These are phyloP conservation scores for Vanrija pseudolonga DNA, from an alignment of 1,284 basidiomycete species.

Conservation along the genomic window DNA sequence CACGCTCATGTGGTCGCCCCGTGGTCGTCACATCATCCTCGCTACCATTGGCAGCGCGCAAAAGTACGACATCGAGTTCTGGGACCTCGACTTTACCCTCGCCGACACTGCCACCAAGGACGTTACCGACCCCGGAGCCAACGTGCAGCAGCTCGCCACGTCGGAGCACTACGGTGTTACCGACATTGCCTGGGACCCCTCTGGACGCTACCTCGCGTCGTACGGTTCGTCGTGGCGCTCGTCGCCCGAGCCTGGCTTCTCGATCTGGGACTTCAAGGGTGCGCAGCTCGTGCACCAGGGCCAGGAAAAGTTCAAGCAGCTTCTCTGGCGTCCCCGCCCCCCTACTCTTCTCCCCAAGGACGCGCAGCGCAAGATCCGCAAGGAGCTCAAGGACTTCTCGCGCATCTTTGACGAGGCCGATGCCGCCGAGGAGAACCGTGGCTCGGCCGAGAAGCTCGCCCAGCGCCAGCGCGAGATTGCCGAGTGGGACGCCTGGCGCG, in stretches of 20 bases:
- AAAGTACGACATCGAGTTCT: constrained; percentile 98
- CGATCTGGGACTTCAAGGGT: constrained; percentile 97
- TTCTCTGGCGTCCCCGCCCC: constrained; percentile 95
- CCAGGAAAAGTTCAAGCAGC: constrained; percentile 96
- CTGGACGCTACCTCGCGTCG: constrained; percentile 88
- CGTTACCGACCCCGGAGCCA: constrained; percentile 70
- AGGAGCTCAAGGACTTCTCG: constrained; percentile 89
- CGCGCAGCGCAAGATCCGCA: constrained; percentile 76
- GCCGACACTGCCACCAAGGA: constrained; percentile 61
- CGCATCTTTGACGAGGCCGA: constrained; percentile 95
- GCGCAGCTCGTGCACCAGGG: constrained; percentile 85
- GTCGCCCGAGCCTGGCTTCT: constrained; percentile 92
- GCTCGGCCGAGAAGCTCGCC: constrained; percentile 89
- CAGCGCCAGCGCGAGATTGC: constrained; percentile 87
- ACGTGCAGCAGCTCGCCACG: constrained; percentile 75
- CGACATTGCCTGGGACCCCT: constrained; percentile 98
- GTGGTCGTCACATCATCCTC: constrained; percentile 90
- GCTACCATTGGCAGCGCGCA: constrained; percentile 91
- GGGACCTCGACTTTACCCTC: constrained; percentile 89
- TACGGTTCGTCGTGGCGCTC: constrained; percentile 94
- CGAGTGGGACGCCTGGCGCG: constrained; percentile 96
- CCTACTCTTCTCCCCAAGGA: constrained; percentile 82
- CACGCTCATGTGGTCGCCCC: constrained; percentile 95
- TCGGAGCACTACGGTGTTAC: constrained; percentile 99
- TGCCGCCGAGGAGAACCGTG: constrained; percentile 87